Conservation (phyloP, 2,329 filamentous ascomycete genomes). For the Zymoseptoria tritici region DNA sequence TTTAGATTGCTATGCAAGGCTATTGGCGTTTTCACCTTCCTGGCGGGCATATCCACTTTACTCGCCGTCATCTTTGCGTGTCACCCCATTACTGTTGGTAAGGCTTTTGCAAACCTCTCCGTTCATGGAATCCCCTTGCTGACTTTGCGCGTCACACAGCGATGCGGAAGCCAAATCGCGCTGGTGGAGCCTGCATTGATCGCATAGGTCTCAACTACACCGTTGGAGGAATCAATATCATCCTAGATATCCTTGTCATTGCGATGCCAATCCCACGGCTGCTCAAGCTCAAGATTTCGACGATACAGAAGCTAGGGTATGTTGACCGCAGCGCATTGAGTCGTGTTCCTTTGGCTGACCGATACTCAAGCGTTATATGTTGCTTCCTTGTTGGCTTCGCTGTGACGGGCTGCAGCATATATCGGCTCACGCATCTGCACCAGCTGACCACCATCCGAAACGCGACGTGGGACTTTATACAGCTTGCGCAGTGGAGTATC, state of each 20-base stretch:
- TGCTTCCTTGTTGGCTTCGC: constrained; percentile 18
- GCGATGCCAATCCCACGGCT: constrained; percentile 13
- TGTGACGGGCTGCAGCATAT: constrained; percentile 18
- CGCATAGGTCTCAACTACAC: not conserved
- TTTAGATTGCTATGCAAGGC: constrained; percentile 8
- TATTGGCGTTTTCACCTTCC: not conserved
- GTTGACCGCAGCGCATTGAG: no score
- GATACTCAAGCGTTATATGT: not conserved
- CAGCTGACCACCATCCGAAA: not conserved
- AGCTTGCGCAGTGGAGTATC: not conserved
- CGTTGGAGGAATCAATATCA: not conserved
- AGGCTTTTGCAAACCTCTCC: no score
- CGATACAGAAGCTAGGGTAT: no score
- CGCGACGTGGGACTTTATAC: not conserved
- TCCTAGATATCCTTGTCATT: constrained; percentile 3
- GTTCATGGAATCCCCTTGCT: no score
- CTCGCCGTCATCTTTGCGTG: no score
- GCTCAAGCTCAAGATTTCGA: not conserved
- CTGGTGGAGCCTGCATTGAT: constrained; percentile 1
- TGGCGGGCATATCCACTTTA: constrained; percentile 1
- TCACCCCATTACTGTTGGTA: no score
- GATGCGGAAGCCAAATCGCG: not conserved
- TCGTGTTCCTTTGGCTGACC: not conserved
- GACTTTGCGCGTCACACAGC: no score
- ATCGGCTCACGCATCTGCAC: constrained; percentile 11